phyloP scores from a whole-genome alignment of 2,329 filamentous ascomycete species.

The Paecilomyces dactylethromorphus region DNA sequence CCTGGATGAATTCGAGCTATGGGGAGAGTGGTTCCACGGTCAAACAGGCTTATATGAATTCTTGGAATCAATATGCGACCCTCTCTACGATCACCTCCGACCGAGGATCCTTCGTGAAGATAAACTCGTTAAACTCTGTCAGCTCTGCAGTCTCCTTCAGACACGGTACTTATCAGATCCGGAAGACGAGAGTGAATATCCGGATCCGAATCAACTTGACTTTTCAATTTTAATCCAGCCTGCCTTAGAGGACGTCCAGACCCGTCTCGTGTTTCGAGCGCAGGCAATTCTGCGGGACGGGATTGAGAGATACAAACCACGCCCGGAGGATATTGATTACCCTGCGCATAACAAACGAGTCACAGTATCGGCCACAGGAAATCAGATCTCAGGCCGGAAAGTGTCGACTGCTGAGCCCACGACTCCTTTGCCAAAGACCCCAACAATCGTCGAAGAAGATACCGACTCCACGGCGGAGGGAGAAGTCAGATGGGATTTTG shows the following conservation, averaged over 20 bases:
- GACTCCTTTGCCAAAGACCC: conserved; percentile 41
- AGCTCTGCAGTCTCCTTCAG: conserved; percentile 60
- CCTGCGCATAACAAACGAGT: conserved; percentile 46
- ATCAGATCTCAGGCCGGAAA: conserved; percentile 50
- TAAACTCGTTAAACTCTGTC: conserved; percentile 59
- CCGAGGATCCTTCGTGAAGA: conserved; percentile 62
- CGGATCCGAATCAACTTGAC: conserved; percentile 51
- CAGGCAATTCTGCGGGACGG: conserved; percentile 58
- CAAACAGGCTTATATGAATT: conserved; percentile 60
- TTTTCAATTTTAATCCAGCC: conserved; percentile 58
- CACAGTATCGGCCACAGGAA: conserved; percentile 33
- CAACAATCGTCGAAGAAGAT: conserved; percentile 48
- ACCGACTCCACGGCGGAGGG: conserved; percentile 35
- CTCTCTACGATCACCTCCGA: conserved; percentile 59
- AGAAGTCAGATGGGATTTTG: conserved; percentile 47
- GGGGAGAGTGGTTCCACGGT: conserved; percentile 60
- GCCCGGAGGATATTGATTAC: conserved; percentile 60
- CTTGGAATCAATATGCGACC: conserved; percentile 60
- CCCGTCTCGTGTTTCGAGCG: conserved; percentile 59
- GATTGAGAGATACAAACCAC: conserved; percentile 60
- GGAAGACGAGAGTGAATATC: conserved; percentile 47
- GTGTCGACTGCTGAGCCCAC: conserved; percentile 32
- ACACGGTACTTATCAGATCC: conserved; percentile 57
- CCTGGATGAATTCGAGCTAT: conserved; percentile 61
- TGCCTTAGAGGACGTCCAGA: conserved; percentile 61